phyloP scores from a whole-genome alignment of 2,329 filamentous ascomycete species.

The Leptodontidium sp. region DNA sequence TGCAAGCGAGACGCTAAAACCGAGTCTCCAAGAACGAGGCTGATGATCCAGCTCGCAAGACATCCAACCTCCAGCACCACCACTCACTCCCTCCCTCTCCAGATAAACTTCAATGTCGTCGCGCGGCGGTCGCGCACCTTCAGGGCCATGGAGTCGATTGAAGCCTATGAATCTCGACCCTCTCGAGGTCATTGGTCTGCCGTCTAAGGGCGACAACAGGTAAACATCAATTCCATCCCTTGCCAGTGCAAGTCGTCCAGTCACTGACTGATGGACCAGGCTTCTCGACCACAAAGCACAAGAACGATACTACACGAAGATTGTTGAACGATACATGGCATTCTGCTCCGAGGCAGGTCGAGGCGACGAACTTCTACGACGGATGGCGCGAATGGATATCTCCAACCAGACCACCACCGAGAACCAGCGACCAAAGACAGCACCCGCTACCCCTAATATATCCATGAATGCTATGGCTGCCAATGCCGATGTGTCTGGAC shows the following conservation, averaged over 20 bases:
- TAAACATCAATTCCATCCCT: conserved; percentile 49
- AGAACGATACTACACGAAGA: conserved; percentile 85
- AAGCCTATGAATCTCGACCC: conserved; percentile 79
- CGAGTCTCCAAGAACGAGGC: conserved; percentile 3
- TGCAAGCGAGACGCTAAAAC: conserved; percentile 19
- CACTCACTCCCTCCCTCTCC: conserved; percentile 9
- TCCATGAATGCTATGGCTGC: conserved; percentile 25
- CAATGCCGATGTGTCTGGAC: conserved; percentile 34
- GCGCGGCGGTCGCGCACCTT: conserved; percentile 50
- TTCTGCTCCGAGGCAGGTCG: conserved; percentile 82
- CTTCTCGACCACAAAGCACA: conserved; percentile 80
- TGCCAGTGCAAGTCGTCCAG: background rate
- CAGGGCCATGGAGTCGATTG: conserved; percentile 73
- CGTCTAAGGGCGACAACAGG: conserved; percentile 91
- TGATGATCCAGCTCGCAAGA: background rate
- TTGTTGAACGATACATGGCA: conserved; percentile 87
- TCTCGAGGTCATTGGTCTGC: conserved; percentile 82
- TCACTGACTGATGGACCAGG: conserved; percentile 51
- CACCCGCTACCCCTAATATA: conserved; percentile 15
- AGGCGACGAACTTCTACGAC: conserved; percentile 75
- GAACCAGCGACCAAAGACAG: conserved; percentile 35
- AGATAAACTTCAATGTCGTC: conserved; percentile 39
- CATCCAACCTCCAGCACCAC: background rate
- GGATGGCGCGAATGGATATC: conserved; percentile 68
- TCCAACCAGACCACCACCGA: conserved; percentile 34